Evolutionary conservation across 805 yeast species (phyloP), one percentile per base, ranked within the genome.

Genomic region (Schwanniomyces pseudopolymorphus): DNA sequence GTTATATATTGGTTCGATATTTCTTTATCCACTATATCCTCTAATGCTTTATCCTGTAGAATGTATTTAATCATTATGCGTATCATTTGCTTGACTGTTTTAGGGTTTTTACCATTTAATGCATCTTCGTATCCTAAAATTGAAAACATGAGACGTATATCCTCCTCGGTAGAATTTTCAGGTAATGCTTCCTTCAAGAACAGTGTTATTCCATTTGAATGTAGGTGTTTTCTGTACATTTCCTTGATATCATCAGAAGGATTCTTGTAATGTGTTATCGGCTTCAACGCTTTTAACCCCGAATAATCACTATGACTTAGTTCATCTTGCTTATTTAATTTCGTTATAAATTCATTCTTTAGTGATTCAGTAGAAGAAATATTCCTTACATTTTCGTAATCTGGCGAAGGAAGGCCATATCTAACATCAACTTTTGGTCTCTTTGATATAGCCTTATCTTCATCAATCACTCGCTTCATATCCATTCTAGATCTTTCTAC

Each of bases 81-180:
- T 5, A 48, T 52, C 25, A 50, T 26, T 17, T 52, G 50, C 19
- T 39, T 46, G 20, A 43, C 37, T 7, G 49, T 38, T 17, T 41
- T 17, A 4, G 39, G 38, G 9, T 45, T 35, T 19, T 49, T 40
- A 26, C 44, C 43, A 6, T 36, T 33, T 9, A 57, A 11, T 9
- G 20, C 9, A 11, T 28, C 26, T 36, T 46, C 45, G 27, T 55
- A 59, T 5, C 62, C 61, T 40, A 59, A 50, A 40, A 57, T 52
- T n/a, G 54, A 17, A 9, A 53, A 26, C 36, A 59, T 22, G 27
- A 47, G 45, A 14, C 47, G 43, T 14, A 59, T 33, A 22, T 57
- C 57, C n/a, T 35, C 41, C 31, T 52, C 51, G 5, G 49, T 44
- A 25, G 50, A 45, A 16, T 33, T 43, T 9, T 43, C 33, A 5